Conservation (phyloP, 495 filamentous ascomycete species). For the Aspergillus diversus region DNA sequence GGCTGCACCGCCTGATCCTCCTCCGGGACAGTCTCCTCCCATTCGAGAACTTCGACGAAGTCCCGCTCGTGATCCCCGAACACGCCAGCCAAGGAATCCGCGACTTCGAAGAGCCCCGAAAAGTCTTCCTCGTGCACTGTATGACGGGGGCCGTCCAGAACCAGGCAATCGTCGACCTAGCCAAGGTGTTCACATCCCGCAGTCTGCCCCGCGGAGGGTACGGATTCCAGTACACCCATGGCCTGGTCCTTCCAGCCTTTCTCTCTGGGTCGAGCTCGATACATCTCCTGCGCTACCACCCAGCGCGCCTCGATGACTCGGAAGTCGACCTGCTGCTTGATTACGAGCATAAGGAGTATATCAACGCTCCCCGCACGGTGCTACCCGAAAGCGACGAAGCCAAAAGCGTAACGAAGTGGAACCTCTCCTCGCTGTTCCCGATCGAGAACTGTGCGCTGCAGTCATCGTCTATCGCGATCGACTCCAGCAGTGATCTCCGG, state of each 20-base stretch:
- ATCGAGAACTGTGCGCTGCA: conserved; percentile 12
- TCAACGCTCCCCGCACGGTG: conserved; percentile 6
- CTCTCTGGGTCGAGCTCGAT: conserved; percentile 10
- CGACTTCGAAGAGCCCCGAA: conserved; percentile 13
- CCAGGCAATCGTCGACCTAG: conserved; percentile 13
- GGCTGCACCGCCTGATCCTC: conserved; percentile 13
- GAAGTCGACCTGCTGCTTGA: conserved; percentile 8
- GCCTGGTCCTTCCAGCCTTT: conserved; percentile 9
- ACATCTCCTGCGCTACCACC: conserved; percentile 14
- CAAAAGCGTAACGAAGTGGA: conserved; percentile 14
- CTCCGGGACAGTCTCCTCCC: conserved; percentile 13
- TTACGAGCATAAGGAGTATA: conserved; percentile 13
- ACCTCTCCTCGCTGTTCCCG: conserved; percentile 4
- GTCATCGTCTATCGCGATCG: conserved; percentile 10
- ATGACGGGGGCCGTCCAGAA: conserved; percentile 11
- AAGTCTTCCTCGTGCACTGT: conserved; percentile 12
- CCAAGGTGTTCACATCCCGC: conserved; percentile 12
- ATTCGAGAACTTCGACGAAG: conserved; percentile 11
- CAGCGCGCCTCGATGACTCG: conserved; percentile 6
- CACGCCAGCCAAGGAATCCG: conserved; percentile 1
- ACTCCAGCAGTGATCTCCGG: conserved; percentile 5
- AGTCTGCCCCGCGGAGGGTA: conserved; percentile 9
- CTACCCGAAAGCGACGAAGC: conserved; percentile 1
- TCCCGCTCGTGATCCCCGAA: conserved; percentile 10
- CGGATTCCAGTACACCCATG: conserved; percentile 12